Evolutionary conservation across 1,139 yeast species (phyloP).

Genomic region (Lodderomyces elongisporus): DNA sequence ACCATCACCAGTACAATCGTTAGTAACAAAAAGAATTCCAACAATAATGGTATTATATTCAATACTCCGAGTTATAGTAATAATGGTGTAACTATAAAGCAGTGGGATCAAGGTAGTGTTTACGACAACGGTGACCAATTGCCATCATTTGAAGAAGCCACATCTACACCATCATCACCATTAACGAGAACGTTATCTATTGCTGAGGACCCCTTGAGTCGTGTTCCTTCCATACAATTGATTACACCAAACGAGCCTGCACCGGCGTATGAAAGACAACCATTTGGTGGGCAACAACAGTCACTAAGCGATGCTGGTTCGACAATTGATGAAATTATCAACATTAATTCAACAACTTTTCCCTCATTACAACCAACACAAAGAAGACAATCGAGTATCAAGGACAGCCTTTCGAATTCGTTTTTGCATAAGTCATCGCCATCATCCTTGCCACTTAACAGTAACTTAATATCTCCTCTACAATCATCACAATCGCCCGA

Average conservation of each 20-base stretch:
- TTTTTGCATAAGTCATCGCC: constrained; percentile 3
- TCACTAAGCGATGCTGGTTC: background rate
- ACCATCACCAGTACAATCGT: constrained; percentile 5
- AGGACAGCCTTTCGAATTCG: constrained; percentile 9
- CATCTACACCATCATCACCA: constrained; percentile 22
- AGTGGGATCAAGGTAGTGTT: constrained; percentile 15
- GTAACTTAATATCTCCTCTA: too few relatives aligned
- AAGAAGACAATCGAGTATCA: constrained; percentile 5
- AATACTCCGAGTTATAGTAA: constrained; percentile 32
- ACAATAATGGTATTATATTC: constrained; percentile 18
- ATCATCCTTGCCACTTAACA: background rate
- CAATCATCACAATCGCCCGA: too few relatives aligned
- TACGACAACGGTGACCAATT: constrained; percentile 19
- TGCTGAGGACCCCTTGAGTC: constrained; percentile 31
- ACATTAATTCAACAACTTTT: background rate
- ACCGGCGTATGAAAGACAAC: constrained; percentile 25
- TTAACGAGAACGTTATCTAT: constrained; percentile 31
- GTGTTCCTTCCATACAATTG: constrained; percentile 26
- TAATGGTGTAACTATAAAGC: constrained; percentile 38
- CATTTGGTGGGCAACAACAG: background rate
- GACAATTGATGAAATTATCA: constrained; percentile 1
- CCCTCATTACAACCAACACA: background rate
- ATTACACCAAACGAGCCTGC: constrained; percentile 26
- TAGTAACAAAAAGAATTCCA: too few relatives aligned
- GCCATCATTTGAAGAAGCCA: constrained; percentile 61